Evolutionary conservation across 2,329 filamentous ascomycete species (phyloP).

Genomic region (Pochonia chlamydosporia): DNA sequence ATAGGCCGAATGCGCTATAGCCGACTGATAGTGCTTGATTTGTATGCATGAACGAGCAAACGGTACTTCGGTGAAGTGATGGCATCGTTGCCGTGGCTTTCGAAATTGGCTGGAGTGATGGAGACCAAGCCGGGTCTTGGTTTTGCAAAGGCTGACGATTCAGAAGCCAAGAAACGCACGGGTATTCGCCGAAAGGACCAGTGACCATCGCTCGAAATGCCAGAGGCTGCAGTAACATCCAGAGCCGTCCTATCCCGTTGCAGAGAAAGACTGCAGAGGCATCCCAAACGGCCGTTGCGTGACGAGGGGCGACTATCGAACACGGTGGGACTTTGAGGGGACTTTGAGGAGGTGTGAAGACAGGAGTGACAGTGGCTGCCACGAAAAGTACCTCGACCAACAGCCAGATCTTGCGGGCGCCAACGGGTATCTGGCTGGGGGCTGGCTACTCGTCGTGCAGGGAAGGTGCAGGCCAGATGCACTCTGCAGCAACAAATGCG

Average conservation of each 20-base stretch:
- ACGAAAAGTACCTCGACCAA: background rate
- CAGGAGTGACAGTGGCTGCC: background rate
- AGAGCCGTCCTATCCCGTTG: background rate
- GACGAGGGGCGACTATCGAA: background rate
- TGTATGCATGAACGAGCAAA: too few relatives aligned
- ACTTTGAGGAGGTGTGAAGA: background rate
- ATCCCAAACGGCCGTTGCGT: too few relatives aligned
- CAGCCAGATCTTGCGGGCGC: background rate
- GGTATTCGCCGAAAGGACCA: background rate
- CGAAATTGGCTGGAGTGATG: too few relatives aligned
- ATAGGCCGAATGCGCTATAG: too few relatives aligned
- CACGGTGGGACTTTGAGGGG: background rate
- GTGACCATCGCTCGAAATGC: background rate
- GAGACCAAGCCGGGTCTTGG: too few relatives aligned
- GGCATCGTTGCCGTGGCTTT: too few relatives aligned
- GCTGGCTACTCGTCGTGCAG: background rate
- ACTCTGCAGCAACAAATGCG: background rate
- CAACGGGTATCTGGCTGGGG: background rate
- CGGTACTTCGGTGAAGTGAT: too few relatives aligned
- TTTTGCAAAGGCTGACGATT: background rate
- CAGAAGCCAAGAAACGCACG: background rate
- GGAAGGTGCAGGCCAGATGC: background rate
- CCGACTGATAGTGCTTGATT: too few relatives aligned
- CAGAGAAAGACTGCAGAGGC: background rate
- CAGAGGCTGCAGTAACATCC: too few relatives aligned